Evolutionary conservation across 2,329 filamentous ascomycete genomes (phyloP), one percentile per base, ranked within the genome.

Genomic region (Colletotrichum sp.): DNA sequence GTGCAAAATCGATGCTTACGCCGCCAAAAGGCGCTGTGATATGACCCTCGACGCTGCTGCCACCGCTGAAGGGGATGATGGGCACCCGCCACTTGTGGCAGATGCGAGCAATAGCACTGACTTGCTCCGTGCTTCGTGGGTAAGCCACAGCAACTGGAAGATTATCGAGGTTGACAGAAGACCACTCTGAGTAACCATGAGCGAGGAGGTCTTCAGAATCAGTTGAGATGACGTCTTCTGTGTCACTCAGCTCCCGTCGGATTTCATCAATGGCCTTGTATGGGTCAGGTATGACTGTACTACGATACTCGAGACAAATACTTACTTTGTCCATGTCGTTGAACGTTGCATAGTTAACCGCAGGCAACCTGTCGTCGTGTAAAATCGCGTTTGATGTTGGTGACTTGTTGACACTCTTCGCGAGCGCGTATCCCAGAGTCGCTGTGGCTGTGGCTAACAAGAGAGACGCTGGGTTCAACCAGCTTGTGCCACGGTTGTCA

Each of bases 41-140:
- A 80, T 94, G 93, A 57, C 91, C 93, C 81, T 95, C 93, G 0
- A 95, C 85, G 78, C 90, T 94, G 0, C 92, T 92, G 16, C 94
- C 94, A 4, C 94, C 94, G 4, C 92, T 93, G 81, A 94, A 95
- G 1, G 92, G 92, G 18, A 59, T 44, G 8, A 66, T 60, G 8
- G 62, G 52, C 9, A 55, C 62, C 8, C 44, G 28, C 10, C 62
- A 24, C 15, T 49, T 36, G 57, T 59, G 28, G 52, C 64, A 64
- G 21, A 32, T 39, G 28, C 39, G 34, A 30, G 44, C 39, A 4
- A 63, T 63, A 10, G 12, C n/a, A 21, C 8, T 72, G 8, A 60
- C 44, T 32, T 44, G 15, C n/a, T 32, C n/a, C 15, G 63, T 73
- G 65, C 24, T n/a, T 15, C 34, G 65, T 2, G 44, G 65, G 13